phyloP scores from a whole-genome alignment of 805 yeast species.

The Candida saitoana region DNA sequence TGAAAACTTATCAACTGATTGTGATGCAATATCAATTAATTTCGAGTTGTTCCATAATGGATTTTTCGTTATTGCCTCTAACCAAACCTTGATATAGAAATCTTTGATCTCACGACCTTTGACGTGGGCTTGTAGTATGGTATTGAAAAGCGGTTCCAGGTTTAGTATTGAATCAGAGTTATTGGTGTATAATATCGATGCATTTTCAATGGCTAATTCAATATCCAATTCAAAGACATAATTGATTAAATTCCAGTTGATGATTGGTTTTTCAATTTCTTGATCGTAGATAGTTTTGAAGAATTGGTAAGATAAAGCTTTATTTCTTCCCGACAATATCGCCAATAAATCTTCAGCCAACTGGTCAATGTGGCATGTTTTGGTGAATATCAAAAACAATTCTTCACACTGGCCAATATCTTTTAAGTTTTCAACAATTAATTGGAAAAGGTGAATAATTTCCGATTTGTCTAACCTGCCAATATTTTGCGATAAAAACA shows the following conservation, averaged over 20 bases:
- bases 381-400: constrained; percentile 41
- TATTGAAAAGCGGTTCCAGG: constrained; percentile 16
- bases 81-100: constrained; percentile 48
- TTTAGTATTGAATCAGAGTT: constrained; percentile 3
- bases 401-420: constrained; percentile 44
- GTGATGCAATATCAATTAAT: constrained; percentile 36
- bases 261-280: constrained; percentile 14
- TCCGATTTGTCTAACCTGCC: constrained; percentile 13
- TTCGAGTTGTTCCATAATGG: constrained; percentile 20
- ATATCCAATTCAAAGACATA: constrained; percentile 52
- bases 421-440: constrained; percentile 25
- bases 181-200: constrained; percentile 12
- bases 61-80: constrained; percentile 17
- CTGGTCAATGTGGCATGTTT: constrained; percentile 25
- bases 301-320: constrained; percentile 51
- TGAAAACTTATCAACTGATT: constrained; percentile 43
- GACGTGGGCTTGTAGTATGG: constrained; percentile 44
- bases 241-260: constrained; percentile 45
- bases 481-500: constrained; percentile 4
- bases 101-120: constrained; percentile 54
- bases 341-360: constrained; percentile 42
- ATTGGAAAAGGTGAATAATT: constrained; percentile 18
- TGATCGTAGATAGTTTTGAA: constrained; percentile 36
- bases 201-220: constrained; percentile 50
- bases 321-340: constrained; percentile 48